Base-by-base conservation (phyloP, 306 rosid genomes). In the Hylodesmum podocarpum region DNA sequence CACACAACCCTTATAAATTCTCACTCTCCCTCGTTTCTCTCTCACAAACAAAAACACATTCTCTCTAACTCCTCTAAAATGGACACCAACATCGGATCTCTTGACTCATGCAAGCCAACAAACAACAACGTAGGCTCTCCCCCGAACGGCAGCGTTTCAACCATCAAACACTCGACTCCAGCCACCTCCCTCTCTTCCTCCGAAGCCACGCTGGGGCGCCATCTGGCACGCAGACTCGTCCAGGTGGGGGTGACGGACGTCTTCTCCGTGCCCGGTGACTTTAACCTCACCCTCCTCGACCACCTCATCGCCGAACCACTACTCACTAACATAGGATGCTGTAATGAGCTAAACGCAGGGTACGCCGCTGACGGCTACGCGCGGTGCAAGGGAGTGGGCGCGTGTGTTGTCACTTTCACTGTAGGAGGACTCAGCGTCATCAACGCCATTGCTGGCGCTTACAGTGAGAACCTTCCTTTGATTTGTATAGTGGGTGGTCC, bases 321-420 rank as follows among this genome's bases (percentile, higher is more conserved):
- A 8, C 84, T 89, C 2, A 86, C 37, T 3, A 72, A 80, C 10
- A 0, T 87, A 1, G 91, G 93, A 1, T 89, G 91, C 73, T 89
- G 91, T 34, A 89, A 89, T 72, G 93, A 89, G 72, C 91, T 89
- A 40, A 86, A 89, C 50, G 93, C 91, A 0, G 91, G 93, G 0
- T 89, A 89, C 37, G 93, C 93, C 5, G 93, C 93, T 5, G 91
- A 89, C 3, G 93, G 93, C 0, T 89, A 89, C 25, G 89, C 91
- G 2, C 83, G 91, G 0, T 18, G 80, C 1, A 80, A 85, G 0
- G 93, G 93, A 16, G 93, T 89, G 0, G 90, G 90, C 12, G 92
- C 88, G 6, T 88, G 92, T 5, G 92, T 88, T 0, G 92, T 88
- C 4, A 88, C 90, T 0, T 88, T 88, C 28, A 82, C 84, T 0